Percentiles rank a stretch among this genome's conserved stretches.
These are phyloP conservation scores for Aspergillus pseudoglaucus DNA, from an alignment of 2,329 filamentous ascomycete species.

Conservation along the genomic window DNA sequence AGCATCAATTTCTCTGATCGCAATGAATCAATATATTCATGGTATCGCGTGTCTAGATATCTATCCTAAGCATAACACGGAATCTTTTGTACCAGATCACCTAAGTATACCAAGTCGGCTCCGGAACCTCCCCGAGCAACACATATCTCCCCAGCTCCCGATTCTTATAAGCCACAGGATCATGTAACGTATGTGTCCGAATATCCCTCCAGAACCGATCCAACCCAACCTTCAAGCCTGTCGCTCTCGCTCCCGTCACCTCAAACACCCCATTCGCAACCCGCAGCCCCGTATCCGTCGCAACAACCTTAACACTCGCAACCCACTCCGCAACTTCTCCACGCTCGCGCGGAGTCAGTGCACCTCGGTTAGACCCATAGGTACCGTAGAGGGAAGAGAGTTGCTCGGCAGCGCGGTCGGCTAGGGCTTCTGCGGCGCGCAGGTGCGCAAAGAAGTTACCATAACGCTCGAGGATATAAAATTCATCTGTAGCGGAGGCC, in stretches of 20 bases:
- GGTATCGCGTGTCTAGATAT: background rate
- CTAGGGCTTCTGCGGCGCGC: slow-evolving; percentile 53
- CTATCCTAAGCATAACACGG: background rate
- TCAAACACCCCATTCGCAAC: slow-evolving; percentile 60
- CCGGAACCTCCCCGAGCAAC: slow-evolving; percentile 51
- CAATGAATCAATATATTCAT: no score
- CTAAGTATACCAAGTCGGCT: slow-evolving; percentile 57
- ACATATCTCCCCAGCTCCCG: slow-evolving; percentile 54
- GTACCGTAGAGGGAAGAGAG: slow-evolving; percentile 43
- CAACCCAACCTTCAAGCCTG: slow-evolving; percentile 52
- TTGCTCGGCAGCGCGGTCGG: slow-evolving; percentile 49
- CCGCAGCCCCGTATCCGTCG: slow-evolving; percentile 53
- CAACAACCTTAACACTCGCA: slow-evolving; percentile 56
- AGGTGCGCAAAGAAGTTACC: slow-evolving; percentile 59
- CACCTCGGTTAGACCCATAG: slow-evolving; percentile 34
- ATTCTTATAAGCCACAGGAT: slow-evolving; percentile 63
- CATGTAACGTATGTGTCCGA: slow-evolving; percentile 60
- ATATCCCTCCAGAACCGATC: slow-evolving; percentile 63
- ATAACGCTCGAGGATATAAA: slow-evolving; percentile 59
- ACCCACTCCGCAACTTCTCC: slow-evolving; percentile 59
- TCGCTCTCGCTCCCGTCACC: slow-evolving; percentile 55
- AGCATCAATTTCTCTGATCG: no score
- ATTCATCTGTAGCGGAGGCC: slow-evolving; percentile 53
- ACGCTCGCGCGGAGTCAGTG: slow-evolving; percentile 46
- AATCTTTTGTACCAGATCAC: background rate